Evolutionary conservation across 208 protist genomes (phyloP).

Genomic region (Angomonas deanei): DNA sequence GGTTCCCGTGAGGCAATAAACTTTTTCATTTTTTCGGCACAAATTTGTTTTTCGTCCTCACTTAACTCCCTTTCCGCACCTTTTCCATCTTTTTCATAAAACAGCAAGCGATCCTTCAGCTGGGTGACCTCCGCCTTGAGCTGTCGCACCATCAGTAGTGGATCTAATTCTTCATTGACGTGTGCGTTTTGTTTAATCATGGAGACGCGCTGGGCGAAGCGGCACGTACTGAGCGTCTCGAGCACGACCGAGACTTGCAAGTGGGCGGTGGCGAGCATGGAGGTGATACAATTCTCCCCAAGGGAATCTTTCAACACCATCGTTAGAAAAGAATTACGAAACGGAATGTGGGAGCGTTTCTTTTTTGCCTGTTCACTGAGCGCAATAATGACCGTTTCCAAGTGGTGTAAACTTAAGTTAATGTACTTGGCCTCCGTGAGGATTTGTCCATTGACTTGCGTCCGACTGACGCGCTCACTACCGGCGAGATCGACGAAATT

Average conservation of each 20-base stretch:
- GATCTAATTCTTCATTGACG: conserved; percentile 90
- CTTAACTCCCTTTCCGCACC: conserved; percentile 50
- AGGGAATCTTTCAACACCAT: conserved; percentile 90
- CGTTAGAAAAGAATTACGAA: conserved; percentile 94
- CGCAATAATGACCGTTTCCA: conserved; percentile 84
- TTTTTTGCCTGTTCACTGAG: conserved; percentile 78
- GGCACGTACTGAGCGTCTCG: conserved; percentile 88
- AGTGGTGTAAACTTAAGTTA: conserved; percentile 87
- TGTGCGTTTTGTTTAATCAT: conserved; percentile 81
- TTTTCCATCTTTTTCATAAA: conserved; percentile 54
- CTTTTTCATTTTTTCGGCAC: conserved; percentile 49
- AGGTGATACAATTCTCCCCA: conserved; percentile 94
- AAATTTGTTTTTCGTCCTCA: conserved; percentile 68
- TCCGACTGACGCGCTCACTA: conserved; percentile 85
- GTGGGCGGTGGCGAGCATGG: conserved; percentile 89
- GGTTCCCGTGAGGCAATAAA: conserved; percentile 52
- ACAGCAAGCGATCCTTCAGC: conserved; percentile 83
- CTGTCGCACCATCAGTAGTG: conserved; percentile 78
- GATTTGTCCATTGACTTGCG: conserved; percentile 65
- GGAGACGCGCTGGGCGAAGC: conserved; percentile 88
- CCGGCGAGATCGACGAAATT: conserved; percentile 92
- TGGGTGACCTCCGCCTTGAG: conserved; percentile 84
- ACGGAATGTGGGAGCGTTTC: conserved; percentile 89
- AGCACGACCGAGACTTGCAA: conserved; percentile 39
- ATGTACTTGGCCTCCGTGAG: conserved; percentile 87